Base-by-base conservation (phyloP, 2,329 filamentous ascomycete species). In the Pseudocercospora fijiensis region DNA sequence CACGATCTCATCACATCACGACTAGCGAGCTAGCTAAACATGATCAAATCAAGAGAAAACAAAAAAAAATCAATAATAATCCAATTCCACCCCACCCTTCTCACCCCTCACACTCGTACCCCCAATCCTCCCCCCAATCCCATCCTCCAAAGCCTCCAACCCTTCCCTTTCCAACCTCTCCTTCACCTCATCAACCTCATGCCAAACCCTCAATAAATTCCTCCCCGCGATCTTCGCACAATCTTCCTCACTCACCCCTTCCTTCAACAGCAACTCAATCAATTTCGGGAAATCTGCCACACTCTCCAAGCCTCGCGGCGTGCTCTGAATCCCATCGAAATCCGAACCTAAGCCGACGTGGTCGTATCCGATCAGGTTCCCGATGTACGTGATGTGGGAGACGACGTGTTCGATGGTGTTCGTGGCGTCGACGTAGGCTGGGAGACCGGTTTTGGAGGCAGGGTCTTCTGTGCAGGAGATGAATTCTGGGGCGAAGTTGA, bases 311-410 rank as follows among this genome's bases (percentile, higher is more conserved):
- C 93, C 94, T 60, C 80, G 75, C 0, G 93, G 92, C 4, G 87
- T 87, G 0, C 71, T 76, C 1, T 76, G 73, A 62, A 93, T 93
- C 8, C 87, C 94, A 75, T 97, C 93, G 75, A 93, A 97, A 76
- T 98, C 94, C 58, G 90, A 92, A 0, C 94, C 94, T 18, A 97
- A 78, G 0, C 93, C 94, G 16, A 97, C 92, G 74, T 96, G 85
- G 45, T 93, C 90, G 71, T 90, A 97, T 2, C 94, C 94, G 65
- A 96, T 91, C 30, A 89, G 79, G 52, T 90, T 81, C 2, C 91
- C 94, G 69, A 97, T 93, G 74, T 98, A 84, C 67, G 86, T 82
- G 65, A 97, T 89, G 76, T 97, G 94, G 65, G 87, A 83, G 0
- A 87, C 91, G 1, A 96, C 91, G 65, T 93, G 90, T 22, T 83